These are phyloP conservation scores for Populus pruinosa DNA, from an alignment of 345 rosid genomes.

Conservation along the genomic window DNA sequence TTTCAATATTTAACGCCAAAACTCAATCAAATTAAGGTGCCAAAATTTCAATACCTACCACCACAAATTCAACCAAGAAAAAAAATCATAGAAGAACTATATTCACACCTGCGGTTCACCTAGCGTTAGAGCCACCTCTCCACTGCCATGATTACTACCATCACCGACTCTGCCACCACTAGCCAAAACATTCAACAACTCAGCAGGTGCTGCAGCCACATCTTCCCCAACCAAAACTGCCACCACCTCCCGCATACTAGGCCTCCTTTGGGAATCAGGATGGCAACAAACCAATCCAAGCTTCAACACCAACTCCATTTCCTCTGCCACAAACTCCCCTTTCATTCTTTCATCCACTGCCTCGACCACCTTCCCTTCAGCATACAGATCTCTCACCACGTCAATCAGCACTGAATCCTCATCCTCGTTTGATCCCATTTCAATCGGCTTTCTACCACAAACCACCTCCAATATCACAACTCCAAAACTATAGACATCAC, in stretches of 20 bases:
- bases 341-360: constrained; percentile 58
- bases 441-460: constrained; percentile 69
- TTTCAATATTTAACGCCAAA: neutral
- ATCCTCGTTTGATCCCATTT: constrained; percentile 37
- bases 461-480: constrained; percentile 81
- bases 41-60: neutral
- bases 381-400: constrained; percentile 63
- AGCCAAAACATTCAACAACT: constrained; percentile 35
- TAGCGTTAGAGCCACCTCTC: constrained; percentile 3
- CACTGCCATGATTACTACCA: neutral
- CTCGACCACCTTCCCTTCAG: constrained; percentile 43
- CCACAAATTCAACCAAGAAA: neutral
- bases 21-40: neutral
- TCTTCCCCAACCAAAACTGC: constrained; percentile 49
- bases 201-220: constrained; percentile 36
- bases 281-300: constrained; percentile 87
- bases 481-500: constrained; percentile 86
- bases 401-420: constrained; percentile 65
- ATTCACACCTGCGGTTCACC: constrained; percentile 15
- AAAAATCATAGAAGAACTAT: neutral
- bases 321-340: constrained; percentile 46
- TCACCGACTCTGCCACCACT: constrained; percentile 11
- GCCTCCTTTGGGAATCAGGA: constrained; percentile 62
- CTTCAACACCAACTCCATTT: constrained; percentile 63
- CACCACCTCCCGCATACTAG: constrained; percentile 67